Evolutionary conservation across 140 eudicot species (phyloP), one percentile per base, ranked within the genome.

Genomic region (Artemisia princeps): DNA sequence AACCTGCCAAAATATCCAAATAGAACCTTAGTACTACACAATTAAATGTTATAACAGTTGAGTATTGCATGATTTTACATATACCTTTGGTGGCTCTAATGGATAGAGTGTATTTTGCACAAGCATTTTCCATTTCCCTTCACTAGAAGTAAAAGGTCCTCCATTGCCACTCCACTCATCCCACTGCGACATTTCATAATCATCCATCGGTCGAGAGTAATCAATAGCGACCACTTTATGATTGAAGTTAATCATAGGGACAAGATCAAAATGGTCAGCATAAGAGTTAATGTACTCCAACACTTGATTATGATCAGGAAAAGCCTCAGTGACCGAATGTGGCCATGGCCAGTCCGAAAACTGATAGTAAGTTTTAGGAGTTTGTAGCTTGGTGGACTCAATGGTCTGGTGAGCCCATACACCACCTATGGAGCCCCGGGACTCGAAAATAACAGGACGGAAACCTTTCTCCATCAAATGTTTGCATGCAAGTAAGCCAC

Each of bases 401-500:
- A 84, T 51, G 42, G 86, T 81, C 6, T 69, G 51, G 54, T 65
- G 30, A 23, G 74, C 44, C 90, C 90, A 84, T 3, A 72, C 84
- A 22, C 90, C 86, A 0, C 90, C 90, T 10, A 84, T 11, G 67
- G 57, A 15, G 55, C 59, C 50, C 17, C 70, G 22, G 1, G 80
- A 55, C 62, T 84, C 86, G 50, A 84, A 78, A 16, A 84, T 66
- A 0, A 64, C 24, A 2, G 86, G 84, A n/a, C 48, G 15, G 51
- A 77, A 75, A 2, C 90, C 86, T 55, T 77, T 84, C 13, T 70
- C 72, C n/a, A 68, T 10, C 0, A 68, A 26, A 72, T 80, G 75
- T 62, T 80, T 83, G 71, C 85, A 80, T 16, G 90, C 90, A 10
- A 80, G 72, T 0, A 84, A 55, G 30, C 90, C 90, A 15, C 90